phyloP scores from a whole-genome alignment of 2,329 filamentous ascomycete species.

The Penicillium capsulatum region DNA sequence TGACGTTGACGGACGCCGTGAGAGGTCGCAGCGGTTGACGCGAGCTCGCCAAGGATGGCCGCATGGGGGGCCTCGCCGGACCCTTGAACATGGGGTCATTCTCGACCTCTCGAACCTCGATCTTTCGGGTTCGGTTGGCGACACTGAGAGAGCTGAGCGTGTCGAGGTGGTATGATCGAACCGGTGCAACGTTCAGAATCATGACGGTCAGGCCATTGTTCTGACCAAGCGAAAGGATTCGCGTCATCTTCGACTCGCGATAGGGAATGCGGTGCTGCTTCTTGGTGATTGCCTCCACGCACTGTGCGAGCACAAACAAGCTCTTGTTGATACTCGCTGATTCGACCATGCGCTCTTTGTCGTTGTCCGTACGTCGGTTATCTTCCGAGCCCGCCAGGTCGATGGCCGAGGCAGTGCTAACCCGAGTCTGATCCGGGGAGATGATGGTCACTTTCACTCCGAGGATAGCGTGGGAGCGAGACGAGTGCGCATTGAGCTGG shows the following conservation, averaged over 20 bases:
- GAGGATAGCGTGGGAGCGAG: conserved; percentile 82
- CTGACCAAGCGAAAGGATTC: conserved; percentile 85
- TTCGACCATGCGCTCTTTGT: conserved; percentile 86
- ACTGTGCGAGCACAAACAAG: conserved; percentile 88
- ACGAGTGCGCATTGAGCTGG: conserved; percentile 81
- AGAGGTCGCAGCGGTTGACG: conserved; percentile 78
- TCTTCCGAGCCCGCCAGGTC: conserved; percentile 95
- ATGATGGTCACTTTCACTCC: conserved; percentile 82
- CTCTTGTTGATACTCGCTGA: conserved; percentile 98
- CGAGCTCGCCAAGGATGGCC: conserved; percentile 41
- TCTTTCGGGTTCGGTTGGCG: conserved; percentile 91
- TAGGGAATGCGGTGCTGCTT: conserved; percentile 77
- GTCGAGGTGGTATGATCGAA: conserved; percentile 90
- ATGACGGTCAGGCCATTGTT: conserved; percentile 95
- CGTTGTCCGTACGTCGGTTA: conserved; percentile 89
- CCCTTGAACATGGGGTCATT: conserved; percentile 89
- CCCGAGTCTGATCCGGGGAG: conserved; percentile 61
- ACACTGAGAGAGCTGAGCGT: conserved; percentile 92
- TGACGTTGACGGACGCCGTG: conserved; percentile 69
- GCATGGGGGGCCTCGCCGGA: conserved; percentile 54
- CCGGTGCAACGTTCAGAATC: conserved; percentile 88
- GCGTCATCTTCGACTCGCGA: conserved; percentile 94
- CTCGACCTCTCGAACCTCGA: conserved; percentile 91
- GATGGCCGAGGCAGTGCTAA: conserved; percentile 88
- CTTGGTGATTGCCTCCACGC: conserved; percentile 87